These are phyloP conservation scores for Blastobotrys buckinghamii DNA, from an alignment of 1,139 yeast species.

Conservation along the genomic window DNA sequence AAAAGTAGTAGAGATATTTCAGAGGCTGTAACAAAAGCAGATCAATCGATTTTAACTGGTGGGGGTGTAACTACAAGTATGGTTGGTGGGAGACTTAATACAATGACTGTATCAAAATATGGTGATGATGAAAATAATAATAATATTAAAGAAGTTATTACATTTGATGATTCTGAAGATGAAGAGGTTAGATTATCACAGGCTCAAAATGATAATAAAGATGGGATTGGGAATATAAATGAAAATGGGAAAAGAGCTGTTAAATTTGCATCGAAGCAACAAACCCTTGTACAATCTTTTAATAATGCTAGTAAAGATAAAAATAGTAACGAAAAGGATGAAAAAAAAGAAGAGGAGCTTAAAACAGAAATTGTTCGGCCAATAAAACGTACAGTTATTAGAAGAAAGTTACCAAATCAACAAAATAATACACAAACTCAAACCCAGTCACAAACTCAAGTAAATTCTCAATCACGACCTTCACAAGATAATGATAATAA, in stretches of 20 bases:
- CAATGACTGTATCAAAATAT: not conserved
- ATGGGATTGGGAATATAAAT: not conserved
- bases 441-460: no score
- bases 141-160: not conserved
- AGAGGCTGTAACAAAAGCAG: not conserved
- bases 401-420: not conserved
- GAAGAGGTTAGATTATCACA: not conserved
- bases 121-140: not conserved
- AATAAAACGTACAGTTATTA: not conserved
- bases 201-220: not conserved
- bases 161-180: not conserved
- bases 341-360: not conserved
- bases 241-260: no score
- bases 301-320: no score
- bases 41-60: not conserved
- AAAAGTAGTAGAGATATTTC: slow-evolving; percentile 4
- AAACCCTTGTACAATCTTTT: no score
- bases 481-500: no score
- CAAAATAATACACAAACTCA: no score
- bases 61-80: not conserved
- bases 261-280: no score
- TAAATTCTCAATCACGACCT: no score
- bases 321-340: not conserved
- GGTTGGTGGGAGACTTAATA: not conserved
- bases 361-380: no score